Evolutionary conservation across 2,329 filamentous ascomycete genomes (phyloP).

Genomic region (Chaetomium olivaceum): DNA sequence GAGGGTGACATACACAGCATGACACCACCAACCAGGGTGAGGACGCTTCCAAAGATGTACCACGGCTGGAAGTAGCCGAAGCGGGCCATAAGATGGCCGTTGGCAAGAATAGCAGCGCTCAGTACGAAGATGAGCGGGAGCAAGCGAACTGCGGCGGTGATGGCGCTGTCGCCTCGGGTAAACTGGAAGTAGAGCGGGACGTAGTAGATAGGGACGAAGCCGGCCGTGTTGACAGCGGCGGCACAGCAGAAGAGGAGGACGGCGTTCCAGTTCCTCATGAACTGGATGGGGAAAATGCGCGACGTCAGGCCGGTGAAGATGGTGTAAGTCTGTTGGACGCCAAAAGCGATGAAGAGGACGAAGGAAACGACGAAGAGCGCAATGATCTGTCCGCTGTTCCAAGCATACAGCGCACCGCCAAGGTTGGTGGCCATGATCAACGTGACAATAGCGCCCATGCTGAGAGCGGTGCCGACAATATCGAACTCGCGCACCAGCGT

Average conservation of each 20-base stretch:
- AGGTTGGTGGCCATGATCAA: constrained; percentile 53
- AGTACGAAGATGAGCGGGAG: constrained; percentile 41
- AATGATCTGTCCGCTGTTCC: constrained; percentile 48
- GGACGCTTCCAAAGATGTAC: constrained; percentile 19
- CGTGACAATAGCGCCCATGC: constrained; percentile 42
- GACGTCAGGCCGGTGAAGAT: constrained; percentile 42
- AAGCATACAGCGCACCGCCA: constrained; percentile 51
- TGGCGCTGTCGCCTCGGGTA: constrained; percentile 41
- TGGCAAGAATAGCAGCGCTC: constrained; percentile 14
- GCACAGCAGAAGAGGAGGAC: constrained; percentile 43
- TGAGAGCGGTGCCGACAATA: constrained; percentile 46
- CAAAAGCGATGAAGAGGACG: constrained; percentile 41
- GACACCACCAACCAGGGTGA: constrained; percentile 17
- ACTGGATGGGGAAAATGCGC: constrained; percentile 50
- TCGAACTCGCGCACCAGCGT: constrained; percentile 43
- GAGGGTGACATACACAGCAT: constrained; percentile 3
- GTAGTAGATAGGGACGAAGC: constrained; percentile 42
- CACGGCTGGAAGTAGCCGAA: constrained; percentile 23
- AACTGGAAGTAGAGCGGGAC: constrained; percentile 57
- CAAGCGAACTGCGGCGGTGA: constrained; percentile 41
- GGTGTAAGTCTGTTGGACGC: constrained; percentile 46
- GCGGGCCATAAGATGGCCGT: constrained; percentile 27
- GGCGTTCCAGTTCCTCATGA: constrained; percentile 42
- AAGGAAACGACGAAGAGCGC: constrained; percentile 48
- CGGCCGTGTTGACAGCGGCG: constrained; percentile 8